These are phyloP conservation scores for Besnoitia besnoiti DNA, from an alignment of 169 alveolate genomes.

Conservation along the genomic window DNA sequence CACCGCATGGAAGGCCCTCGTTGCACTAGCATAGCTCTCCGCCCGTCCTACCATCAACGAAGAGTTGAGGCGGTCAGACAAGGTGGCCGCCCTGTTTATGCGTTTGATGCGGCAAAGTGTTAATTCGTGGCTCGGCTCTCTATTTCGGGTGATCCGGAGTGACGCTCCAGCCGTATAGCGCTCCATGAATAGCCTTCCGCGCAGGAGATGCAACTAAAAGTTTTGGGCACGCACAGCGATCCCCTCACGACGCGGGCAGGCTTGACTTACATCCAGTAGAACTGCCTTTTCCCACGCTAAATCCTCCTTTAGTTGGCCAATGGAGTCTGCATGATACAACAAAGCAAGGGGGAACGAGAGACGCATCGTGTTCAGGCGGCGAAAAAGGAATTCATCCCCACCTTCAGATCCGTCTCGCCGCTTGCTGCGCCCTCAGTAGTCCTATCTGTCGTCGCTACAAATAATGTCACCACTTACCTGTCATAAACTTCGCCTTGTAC, in stretches of 20 bases:
- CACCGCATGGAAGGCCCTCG: no score
- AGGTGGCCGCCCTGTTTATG: no score
- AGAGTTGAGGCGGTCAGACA: no score
- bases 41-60: no score
- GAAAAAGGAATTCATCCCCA: background rate
- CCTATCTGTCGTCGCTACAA: background rate
- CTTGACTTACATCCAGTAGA: constrained; percentile 34
- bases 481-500: background rate
- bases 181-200: no score
- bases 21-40: no score
- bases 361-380: background rate
- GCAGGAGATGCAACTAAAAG: background rate
- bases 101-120: no score
- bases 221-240: background rate
- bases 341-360: background rate
- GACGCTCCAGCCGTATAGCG: no score
- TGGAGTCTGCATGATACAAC: background rate
- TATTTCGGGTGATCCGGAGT: no score
- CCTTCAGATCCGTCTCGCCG: background rate
- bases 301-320: constrained; percentile 11
- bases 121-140: no score
- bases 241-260: background rate
- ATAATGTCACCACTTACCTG: background rate
- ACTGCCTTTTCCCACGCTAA: constrained; percentile 30
- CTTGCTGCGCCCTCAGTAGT: background rate